Evolutionary conservation across 179 eudicot species (phyloP), one percentile per base, ranked within the genome.

Genomic region (Beta macrorhiza): DNA sequence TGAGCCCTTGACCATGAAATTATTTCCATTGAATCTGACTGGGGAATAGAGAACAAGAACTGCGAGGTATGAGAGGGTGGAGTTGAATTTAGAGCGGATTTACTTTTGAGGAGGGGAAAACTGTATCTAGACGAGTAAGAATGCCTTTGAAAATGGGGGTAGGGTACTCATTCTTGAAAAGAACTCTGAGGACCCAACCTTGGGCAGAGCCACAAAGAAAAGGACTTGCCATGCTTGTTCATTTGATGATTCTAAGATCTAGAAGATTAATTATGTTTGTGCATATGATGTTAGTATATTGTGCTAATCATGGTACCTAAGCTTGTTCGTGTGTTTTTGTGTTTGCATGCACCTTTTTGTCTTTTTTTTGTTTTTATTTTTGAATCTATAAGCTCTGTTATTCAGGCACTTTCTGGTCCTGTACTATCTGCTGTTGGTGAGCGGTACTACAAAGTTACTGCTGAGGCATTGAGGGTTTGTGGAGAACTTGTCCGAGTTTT

Each of bases 401-500:
- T 62, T 82, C 87, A 97, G 99, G 97, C 97, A 67, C 91, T 97
- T 82, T 92, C 94, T 85, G 89, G 91, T 78, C 92, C 99, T 81
- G 89, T 97, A 76, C 85, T 97, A 76, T 94, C 95, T 88, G 92
- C 98, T 86, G 94, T 95, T 80, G 93, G 97, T 76, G 98, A 97
- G 85, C 92, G 99, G 56, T 97, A 97, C 86, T 97, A 97, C 86
- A 97, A 97, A 82, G 99, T 97, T 79, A 97, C 97, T 56, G 93
- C 99, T 32, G 99, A 97, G 82, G 98, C 98, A 75, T 83, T 97
- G 82, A 89, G 99, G 89, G 98, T 92, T 42, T 97, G 98, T 69
- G 99, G 99, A 79, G 98, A 94, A 86, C 97, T 94, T 83, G 97
- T 95, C 84, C 92, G 97, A 71, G 95, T 97, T 79, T 83, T 97